These are phyloP conservation scores for Chlamydomonas sphaeroides DNA, from an alignment of 139 green algal genomes.

Conservation along the genomic window DNA sequence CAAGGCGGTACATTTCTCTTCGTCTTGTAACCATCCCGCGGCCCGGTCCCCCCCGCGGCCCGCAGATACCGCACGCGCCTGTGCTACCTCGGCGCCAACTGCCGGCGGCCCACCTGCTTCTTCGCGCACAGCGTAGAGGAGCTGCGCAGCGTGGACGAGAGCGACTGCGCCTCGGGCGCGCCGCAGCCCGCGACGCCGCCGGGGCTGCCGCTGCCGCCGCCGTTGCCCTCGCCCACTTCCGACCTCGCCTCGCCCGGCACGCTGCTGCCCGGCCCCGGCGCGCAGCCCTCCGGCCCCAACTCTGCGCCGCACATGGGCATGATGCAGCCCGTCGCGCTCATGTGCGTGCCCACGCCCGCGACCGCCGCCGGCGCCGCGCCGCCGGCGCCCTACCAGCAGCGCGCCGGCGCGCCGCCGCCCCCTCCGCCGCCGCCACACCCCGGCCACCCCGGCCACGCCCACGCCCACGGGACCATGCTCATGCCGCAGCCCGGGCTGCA, in stretches of 20 bases:
- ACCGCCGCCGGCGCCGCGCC: too few relatives aligned
- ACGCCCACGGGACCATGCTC: not conserved
- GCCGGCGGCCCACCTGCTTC: constrained; percentile 91
- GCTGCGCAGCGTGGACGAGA: constrained; percentile 63
- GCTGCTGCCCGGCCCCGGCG: not conserved
- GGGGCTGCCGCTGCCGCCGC: constrained; percentile 6
- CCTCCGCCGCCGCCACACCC: not conserved
- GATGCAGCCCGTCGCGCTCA: constrained; percentile 6
- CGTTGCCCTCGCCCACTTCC: constrained; percentile 4
- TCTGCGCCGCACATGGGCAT: too few relatives aligned
- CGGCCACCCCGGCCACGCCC: not conserved
- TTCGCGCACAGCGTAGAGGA: constrained; percentile 88
- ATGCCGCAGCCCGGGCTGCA: too few relatives aligned
- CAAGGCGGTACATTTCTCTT: too few relatives aligned
- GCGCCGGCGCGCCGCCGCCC: too few relatives aligned
- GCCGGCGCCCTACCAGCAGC: too few relatives aligned
- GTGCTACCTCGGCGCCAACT: constrained; percentile 88
- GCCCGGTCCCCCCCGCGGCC: too few relatives aligned
- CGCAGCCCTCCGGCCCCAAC: too few relatives aligned
- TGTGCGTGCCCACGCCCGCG: too few relatives aligned
- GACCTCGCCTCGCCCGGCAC: too few relatives aligned
- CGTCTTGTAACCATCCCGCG: too few relatives aligned
- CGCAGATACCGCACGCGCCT: constrained; percentile 77
- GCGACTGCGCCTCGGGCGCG: not conserved
- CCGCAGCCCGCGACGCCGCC: not conserved